Evolutionary conservation across 2,329 filamentous ascomycete species (phyloP), one percentile per base, ranked within the genome.

Genomic region (Pseudocercospora cruenta): DNA sequence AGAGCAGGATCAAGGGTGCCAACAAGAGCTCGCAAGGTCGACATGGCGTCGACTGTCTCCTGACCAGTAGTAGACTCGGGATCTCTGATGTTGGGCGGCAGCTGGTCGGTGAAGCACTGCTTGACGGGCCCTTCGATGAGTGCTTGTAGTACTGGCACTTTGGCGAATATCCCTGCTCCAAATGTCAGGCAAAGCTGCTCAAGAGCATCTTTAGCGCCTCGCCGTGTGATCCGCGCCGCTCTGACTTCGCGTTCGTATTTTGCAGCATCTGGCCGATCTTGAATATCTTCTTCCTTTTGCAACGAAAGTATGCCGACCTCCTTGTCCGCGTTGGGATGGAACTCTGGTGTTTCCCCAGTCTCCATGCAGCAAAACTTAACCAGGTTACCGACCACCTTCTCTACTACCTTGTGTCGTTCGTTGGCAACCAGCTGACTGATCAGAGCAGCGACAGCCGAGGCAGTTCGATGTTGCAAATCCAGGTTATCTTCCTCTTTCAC

Each of bases 361-460:
- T 99, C 95, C 74, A 97, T 93, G 75, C 95, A 99, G 69, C 93
- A 97, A 80, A 97, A 99, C 76, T 97, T 98, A 81, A 96, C 92
- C 60, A 99, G 80, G 75, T 99, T 99, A 55, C 92, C 90, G 28
- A 98, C 94, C 14, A 99, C 91, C 81, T 99, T 99, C 78, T 97
- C 94, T 16, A 95, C 94, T 12, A 96, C 93, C 16, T 90, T 93
- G 64, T 90, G 87, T 68, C 94, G 91, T 45, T 92, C 91, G 63
- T 88, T 88, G 49, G 88, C 87, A 3, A 93, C 93, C 73, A 98
- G 95, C 22, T 95, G 85, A 70, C 92, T 89, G n/a, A 99, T 90
- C 21, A 98, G 87, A 45, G 86, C 87, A 5, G 93, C 92, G 60
- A 99, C 91, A 2, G 93, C 94, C 14, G 87, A 88, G 1, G 94